phyloP scores from a whole-genome alignment of 768 basidiomycete species.

The Boletellus ananas region DNA sequence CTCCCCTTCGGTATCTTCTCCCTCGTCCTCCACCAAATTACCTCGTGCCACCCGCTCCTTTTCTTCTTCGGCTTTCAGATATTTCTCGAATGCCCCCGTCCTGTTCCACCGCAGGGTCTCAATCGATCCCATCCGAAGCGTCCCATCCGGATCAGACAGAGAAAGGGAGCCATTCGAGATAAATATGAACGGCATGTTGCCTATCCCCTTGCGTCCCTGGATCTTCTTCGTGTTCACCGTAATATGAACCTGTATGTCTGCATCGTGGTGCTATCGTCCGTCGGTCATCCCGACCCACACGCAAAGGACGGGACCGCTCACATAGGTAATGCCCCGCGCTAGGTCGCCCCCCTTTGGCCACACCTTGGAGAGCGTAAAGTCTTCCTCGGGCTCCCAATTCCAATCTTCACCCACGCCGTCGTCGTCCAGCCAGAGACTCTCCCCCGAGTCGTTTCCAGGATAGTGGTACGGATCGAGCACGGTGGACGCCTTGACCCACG shows the following conservation, averaged over 20 bases:
- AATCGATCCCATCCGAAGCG: conserved; percentile 21
- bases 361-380: conserved; percentile 53
- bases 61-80: conserved; percentile 26
- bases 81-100: conserved; percentile 26
- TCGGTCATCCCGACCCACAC: not conserved
- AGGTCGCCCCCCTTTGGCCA: conserved; percentile 49
- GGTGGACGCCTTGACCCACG: conserved; percentile 50
- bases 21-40: conserved; percentile 17
- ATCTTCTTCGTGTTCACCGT: conserved; percentile 54
- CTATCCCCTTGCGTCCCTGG: conserved; percentile 50
- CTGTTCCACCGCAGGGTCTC: conserved; percentile 30
- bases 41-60: conserved; percentile 20
- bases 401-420: conserved; percentile 44
- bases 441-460: conserved; percentile 38
- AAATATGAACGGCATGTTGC: conserved; percentile 64
- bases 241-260: conserved; percentile 55
- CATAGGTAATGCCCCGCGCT: conserved; percentile 56
- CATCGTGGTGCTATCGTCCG: conserved; percentile 47
- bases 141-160: conserved; percentile 20
- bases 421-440: conserved; percentile 28
- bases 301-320: conserved; percentile 32
- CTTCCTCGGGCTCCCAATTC: conserved; percentile 71
- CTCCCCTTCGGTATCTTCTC: conserved; percentile 24
- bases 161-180: conserved; percentile 41
- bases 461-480: conserved; percentile 46